Evolutionary conservation across 352 stramenopile species (phyloP), one percentile per base, ranked within the genome.

Genomic region (Thalassiosira pacifica): DNA sequence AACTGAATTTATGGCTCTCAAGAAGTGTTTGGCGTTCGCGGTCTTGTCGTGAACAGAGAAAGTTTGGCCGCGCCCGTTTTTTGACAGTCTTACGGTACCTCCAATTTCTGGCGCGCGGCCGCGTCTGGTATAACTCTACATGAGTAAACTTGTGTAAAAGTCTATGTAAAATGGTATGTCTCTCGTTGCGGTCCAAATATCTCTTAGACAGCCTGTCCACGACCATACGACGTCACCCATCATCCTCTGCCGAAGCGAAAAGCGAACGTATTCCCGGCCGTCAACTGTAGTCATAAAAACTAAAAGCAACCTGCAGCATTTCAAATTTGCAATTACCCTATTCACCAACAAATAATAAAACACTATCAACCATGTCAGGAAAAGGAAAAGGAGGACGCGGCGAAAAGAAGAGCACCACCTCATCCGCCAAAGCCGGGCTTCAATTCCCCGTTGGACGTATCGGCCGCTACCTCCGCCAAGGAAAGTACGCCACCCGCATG

Each of bases 361-460:
- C 37, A 48, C 34, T 42, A 42, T 42, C 34, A 42, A 42, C 34
- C 18, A 67, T 66, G 57, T 82, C 79, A 87, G 88, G 85, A 91
- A 92, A 91, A 92, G 85, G 85, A 89, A 93, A 92, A 76, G 87
- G 87, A 92, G 90, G 90, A 27, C 90, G 90, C 68, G 90, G 90
- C 65, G 88, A 91, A 22, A 92, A 92, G 80, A 87, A 87, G 64
- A 86, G 72, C 71, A 90, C 89, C 59, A 92, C 65, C 45, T 73
- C 84, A 26, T 92, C 84, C 24, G 67, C 96, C 34, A 98, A 98
- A 92, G 97, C 97, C 31, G 97, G 97, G n/a, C 93, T 99, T 68
- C 96, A 98, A 87, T 99, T 99, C 91, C 97, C 96, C 55, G 96
- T 98, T 0, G 96, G 96, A 45, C 95, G 96, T 96, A 96, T 98